A percentile compares a stretch with the other conserved stretches of the same genome.
These are phyloP conservation scores for Anthracocystis walkeri DNA, from an alignment of 1,284 basidiomycete species.

Conservation along the genomic window DNA sequence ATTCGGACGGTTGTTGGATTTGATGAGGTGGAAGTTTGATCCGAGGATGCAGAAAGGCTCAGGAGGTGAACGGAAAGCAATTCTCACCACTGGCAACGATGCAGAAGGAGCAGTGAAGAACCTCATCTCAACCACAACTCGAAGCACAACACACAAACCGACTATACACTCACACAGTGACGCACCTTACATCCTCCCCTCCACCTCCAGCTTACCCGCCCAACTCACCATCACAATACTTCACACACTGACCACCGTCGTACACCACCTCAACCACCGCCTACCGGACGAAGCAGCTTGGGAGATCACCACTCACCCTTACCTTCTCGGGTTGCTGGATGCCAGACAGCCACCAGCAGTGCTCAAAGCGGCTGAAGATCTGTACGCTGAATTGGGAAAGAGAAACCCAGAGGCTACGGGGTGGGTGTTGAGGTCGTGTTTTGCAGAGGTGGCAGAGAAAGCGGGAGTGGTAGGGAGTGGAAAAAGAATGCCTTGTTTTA, in stretches of 20 bases:
- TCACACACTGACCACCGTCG: constrained; percentile 18
- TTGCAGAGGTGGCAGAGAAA: neutral
- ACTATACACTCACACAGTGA: constrained; percentile 8
- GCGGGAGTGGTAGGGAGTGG: neutral
- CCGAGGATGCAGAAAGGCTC: constrained; percentile 7
- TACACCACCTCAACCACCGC: constrained; percentile 13
- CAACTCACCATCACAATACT: constrained; percentile 37
- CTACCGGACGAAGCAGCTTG: constrained; percentile 39
- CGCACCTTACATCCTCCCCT: constrained; percentile 32
- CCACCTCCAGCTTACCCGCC: constrained; percentile 16
- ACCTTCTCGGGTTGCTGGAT: constrained; percentile 25
- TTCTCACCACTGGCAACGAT: constrained; percentile 2
- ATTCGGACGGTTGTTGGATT: constrained; percentile 36
- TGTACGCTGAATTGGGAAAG: constrained; percentile 18
- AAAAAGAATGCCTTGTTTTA: constrained; percentile 29
- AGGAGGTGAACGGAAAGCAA: neutral
- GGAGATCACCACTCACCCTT: constrained; percentile 28
- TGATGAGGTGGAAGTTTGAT: constrained; percentile 36
- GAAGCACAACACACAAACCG: neutral
- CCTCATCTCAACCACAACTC: constrained; percentile 1
- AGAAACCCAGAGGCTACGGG: constrained; percentile 25
- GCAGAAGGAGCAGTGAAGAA: neutral
- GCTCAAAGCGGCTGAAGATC: constrained; percentile 10
- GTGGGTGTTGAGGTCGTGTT: constrained; percentile 29
- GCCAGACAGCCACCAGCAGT: constrained; percentile 26